phyloP scores from a whole-genome alignment of 2,329 filamentous ascomycete species.

The Xylariaceae sp. region DNA sequence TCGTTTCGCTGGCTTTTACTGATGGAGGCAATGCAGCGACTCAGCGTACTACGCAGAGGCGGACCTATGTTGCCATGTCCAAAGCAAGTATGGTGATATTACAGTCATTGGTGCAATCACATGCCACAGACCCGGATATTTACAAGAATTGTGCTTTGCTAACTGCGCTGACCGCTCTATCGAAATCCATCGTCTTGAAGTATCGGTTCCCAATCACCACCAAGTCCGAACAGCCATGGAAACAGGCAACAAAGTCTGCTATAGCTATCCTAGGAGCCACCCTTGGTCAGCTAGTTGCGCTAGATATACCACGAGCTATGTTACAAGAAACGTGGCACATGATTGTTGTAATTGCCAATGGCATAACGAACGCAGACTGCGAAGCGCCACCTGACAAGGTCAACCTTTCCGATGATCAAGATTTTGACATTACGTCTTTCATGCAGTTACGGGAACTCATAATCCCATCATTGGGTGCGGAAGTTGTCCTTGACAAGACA shows the following conservation, averaged over 20 bases:
- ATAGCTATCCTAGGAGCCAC: conserved; percentile 72
- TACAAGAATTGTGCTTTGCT: conserved; percentile 73
- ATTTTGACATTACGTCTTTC: conserved; percentile 82
- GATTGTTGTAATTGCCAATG: conserved; percentile 69
- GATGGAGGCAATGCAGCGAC: conserved; percentile 44
- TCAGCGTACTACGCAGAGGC: conserved; percentile 53
- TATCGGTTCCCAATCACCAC: conserved; percentile 78
- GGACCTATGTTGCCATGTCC: conserved; percentile 89
- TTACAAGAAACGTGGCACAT: conserved; percentile 72
- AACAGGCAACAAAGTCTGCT: conserved; percentile 74
- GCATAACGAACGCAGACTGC: conserved; percentile 72
- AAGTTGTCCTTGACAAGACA: conserved; percentile 68
- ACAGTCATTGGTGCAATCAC: conserved; percentile 63
- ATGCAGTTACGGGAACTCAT: conserved; percentile 72
- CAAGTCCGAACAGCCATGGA: conserved; percentile 78
- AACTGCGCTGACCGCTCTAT: conserved; percentile 70
- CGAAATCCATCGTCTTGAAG: conserved; percentile 76
- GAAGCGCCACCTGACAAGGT: conserved; percentile 52
- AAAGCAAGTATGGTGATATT: conserved; percentile 80
- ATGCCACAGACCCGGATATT: conserved; percentile 69
- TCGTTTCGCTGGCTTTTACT: conserved; percentile 73
- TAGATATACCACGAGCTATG: conserved; percentile 52
- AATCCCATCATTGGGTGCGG: conserved; percentile 73
- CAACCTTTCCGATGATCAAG: conserved; percentile 71
- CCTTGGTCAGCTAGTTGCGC: conserved; percentile 64